Base-by-base conservation (phyloP, 306 rosid species). In the Pterocarpus santalinus region DNA sequence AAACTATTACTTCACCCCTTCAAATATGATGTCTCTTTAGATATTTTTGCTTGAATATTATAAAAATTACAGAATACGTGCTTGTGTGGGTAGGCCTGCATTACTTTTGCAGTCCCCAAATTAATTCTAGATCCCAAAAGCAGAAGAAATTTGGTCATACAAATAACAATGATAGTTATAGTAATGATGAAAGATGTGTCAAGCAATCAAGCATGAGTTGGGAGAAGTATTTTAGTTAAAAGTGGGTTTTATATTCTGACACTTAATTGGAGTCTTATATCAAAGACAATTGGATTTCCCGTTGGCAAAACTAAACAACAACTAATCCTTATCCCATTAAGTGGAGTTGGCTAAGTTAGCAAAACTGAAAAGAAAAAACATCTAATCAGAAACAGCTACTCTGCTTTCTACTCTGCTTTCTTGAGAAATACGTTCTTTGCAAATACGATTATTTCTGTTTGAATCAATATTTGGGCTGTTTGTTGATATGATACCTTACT, bases 401-500 rank as follows among this genome's bases (percentile, higher is more conserved):
- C 47, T 22, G 28, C 28, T 22, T 22, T 22, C 28, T 22, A 22
- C 28, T 22, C 28, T 78, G 58, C 22, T 7, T 41, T 67, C 69
- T 33, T 39, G 49, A 72, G 38, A 57, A 77, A 57, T 33, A 13
- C 12, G 2, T 43, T 67, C n/a, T 38, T 56, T 33, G 56, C 69
- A 44, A 56, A 44, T 22, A 33, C 68, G 15, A n/a, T 28, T 41
- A 56, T 44, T 49, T 76, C 6, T 75, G 14, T 80, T 62, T 77
- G 70, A 77, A 67, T 63, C 41, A 62, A 8, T 39, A 30, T 47
- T 14, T 70, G 2, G 5, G 38, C 44, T 39, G 52, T 53, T 51
- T 85, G 9, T 77, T 81, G 74, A 60, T 68, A 30, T 41, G 58
- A 38, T 38, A 39, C 22, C 47, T 65, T 73, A 68, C 51, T 77